Evolutionary conservation across 495 filamentous ascomycete species (phyloP), one percentile per base, ranked within the genome.

Genomic region (Aspergillus avenaceus): DNA sequence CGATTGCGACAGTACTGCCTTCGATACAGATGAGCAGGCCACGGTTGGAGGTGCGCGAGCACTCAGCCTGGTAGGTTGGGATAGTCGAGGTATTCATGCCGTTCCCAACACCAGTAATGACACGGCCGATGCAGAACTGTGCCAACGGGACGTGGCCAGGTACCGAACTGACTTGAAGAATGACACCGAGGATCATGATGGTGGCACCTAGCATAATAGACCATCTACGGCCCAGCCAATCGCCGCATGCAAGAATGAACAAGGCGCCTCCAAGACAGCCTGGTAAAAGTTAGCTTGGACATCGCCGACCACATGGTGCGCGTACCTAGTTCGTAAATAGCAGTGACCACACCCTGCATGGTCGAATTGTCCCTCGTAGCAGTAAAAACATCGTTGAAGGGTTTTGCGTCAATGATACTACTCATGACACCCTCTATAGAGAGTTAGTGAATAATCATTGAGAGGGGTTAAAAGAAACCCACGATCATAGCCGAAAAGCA

Each of bases 1-100:
- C 88, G 45, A 91, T 87, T 32, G 87, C 87, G 50, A 91, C 90
- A 50, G 82, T 74, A 55, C 81, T 83, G 53, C 89, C 89, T 58
- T 91, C 86, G 47, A 92, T 90, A 68, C 87, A 91, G 62, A 95
- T 90, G 38, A 91, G 68, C 4, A 90, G 80, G 47, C 88, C 89
- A 54, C 88, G 80, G 65, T 91, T 91, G 56, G 77, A 82, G 0
- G 87, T 84, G 48, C 83, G 82, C 19, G 82, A 84, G 65, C 85
- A 87, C 62, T 88, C 84, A 11, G 85, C 86, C 67, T 91, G 87
- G 59, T 90, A 91, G 2, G 86, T 88, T 1, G 87, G 87, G 42
- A 91, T 89, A 3, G 84, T 88, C 0, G 79, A 83, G 0, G 84
- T 88, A 62, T 88, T 90, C 67, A 89, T 88, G 31, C 85, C 87